These are phyloP conservation scores for Fusarium algeriense DNA, from an alignment of 2,329 filamentous ascomycete species.

Conservation along the genomic window DNA sequence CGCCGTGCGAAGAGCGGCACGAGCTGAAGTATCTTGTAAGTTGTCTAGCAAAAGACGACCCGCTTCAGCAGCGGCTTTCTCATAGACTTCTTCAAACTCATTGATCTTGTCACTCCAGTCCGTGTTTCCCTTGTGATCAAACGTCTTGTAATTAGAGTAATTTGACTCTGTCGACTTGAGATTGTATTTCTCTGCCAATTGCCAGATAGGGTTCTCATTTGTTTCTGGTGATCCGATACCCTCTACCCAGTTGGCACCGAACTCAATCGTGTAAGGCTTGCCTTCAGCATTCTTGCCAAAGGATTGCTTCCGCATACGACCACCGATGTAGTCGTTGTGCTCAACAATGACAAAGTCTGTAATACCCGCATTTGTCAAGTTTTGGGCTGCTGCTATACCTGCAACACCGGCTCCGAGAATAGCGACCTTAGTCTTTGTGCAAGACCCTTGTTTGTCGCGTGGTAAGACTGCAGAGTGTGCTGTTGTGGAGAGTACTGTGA, in stretches of 20 bases:
- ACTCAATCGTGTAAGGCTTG: conserved; percentile 68
- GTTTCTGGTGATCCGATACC: conserved; percentile 37
- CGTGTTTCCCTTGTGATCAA: conserved; percentile 66
- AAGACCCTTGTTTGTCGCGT: conserved; percentile 24
- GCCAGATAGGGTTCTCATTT: conserved; percentile 72
- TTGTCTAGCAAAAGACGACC: conserved; percentile 70
- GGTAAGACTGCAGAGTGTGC: not conserved
- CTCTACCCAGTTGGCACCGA: conserved; percentile 75
- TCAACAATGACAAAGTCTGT: conserved; percentile 75
- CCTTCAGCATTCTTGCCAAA: conserved; percentile 66
- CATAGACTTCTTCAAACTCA: conserved; percentile 62
- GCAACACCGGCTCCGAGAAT: conserved; percentile 69
- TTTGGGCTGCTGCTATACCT: conserved; percentile 74
- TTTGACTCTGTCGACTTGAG: conserved; percentile 69
- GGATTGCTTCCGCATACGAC: conserved; percentile 67
- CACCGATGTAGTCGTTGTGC: conserved; percentile 71
- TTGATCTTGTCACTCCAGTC: conserved; percentile 65
- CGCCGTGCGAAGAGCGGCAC: conserved; percentile 68
- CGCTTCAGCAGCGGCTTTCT: conserved; percentile 62
- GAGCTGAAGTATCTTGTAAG: conserved; percentile 70
- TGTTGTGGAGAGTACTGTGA: not conserved
- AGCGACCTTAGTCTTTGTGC: conserved; percentile 50
- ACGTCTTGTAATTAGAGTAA: conserved; percentile 69
- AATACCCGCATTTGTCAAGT: conserved; percentile 70
- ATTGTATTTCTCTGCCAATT: conserved; percentile 69